These are phyloP conservation scores for Chenopodium formosanum DNA, from an alignment of 148 eudicot species.

Conservation along the genomic window DNA sequence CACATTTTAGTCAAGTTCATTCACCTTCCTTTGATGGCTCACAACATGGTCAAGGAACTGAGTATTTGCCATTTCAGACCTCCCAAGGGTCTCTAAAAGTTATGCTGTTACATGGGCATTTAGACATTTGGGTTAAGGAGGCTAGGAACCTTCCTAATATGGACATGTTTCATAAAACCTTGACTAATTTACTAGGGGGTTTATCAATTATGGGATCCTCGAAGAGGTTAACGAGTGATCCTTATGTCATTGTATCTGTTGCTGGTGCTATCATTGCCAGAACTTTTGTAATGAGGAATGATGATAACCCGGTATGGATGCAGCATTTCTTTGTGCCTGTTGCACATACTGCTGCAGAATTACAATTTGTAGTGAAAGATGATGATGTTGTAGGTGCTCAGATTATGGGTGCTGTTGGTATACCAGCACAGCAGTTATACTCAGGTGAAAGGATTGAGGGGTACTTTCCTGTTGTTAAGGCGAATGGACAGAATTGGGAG, in stretches of 20 bases:
- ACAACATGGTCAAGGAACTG: conserved; percentile 50
- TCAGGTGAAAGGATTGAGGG: conserved; percentile 50
- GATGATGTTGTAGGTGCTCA: conserved; percentile 64
- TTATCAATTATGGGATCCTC: conserved; percentile 25
- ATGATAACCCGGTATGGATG: conserved; percentile 73
- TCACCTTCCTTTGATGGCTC: conserved; percentile 29
- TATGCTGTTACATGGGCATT: conserved; percentile 70
- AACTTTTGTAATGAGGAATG: conserved; percentile 60
- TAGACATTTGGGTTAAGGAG: conserved; percentile 80
- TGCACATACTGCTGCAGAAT: conserved; percentile 65
- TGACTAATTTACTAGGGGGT: conserved; percentile 39
- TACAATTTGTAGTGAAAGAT: conserved; percentile 75
- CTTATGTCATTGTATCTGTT: conserved; percentile 68
- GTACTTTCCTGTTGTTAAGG: conserved; percentile 53
- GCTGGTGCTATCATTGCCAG: conserved; percentile 57
- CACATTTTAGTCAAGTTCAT: conserved; percentile 29
- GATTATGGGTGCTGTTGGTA: conserved; percentile 60
- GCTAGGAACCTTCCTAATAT: conserved; percentile 85
- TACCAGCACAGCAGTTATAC: conserved; percentile 49
- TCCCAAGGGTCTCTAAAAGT: conserved; percentile 57
- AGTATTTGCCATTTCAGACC: conserved; percentile 52
- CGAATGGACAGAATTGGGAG: conserved; percentile 46
- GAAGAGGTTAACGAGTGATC: conserved; percentile 61
- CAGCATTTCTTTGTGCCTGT: conserved; percentile 71
- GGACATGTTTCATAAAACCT: conserved; percentile 62